Base-by-base conservation (phyloP, 768 basidiomycete genomes). In the Amanita brunnescens region DNA sequence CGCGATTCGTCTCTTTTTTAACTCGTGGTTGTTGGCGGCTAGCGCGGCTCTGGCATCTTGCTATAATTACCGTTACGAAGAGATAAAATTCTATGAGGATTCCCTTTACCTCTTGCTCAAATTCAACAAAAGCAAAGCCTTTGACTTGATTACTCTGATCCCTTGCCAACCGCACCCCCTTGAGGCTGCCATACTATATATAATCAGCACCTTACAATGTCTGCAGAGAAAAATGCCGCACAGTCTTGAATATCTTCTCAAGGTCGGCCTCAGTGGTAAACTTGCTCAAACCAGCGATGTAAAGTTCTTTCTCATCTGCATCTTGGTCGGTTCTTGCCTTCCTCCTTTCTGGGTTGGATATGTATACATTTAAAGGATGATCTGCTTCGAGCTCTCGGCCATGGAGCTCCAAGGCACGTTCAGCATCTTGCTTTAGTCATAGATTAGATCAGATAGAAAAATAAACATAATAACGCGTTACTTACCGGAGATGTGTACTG, bases 71-170 rank as follows among this genome's bases (percentile, higher is more conserved):
- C 13, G 16, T 40, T 32, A 35, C 20, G 18, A 18, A 16, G 35
- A 35, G 5, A 14, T 18, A n/a, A 43, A 16, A 20, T 26, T 10
- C 6, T 7, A 41, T 52, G 5, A n/a, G n/a, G 20, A 5, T 60
- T 75, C 41, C 54, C 16, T 13, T 39, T 8, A 91, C 94, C 72
- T 88, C 84, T 16, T 80, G 74, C 54, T 87, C 85, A 61, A 89
- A 98, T 61, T 97, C 93, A 29, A 98, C 73, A 59, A 98, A 98
- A 0, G 89, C 94, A 61, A 90, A 94, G 1, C 96, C 94, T 62
- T 82, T 92, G 26, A 75, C 75, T 44, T 78, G 72, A 0, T 83
- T 84, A 39, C 79, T 76, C 30, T 85, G 77, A 53, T 92, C 90
- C 47, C 78, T 68, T 1, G 81, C 80, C 62, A 97, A 74, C 50